Base-by-base conservation (phyloP, 768 basidiomycete species). In the Neoboletus brunneissimus region DNA sequence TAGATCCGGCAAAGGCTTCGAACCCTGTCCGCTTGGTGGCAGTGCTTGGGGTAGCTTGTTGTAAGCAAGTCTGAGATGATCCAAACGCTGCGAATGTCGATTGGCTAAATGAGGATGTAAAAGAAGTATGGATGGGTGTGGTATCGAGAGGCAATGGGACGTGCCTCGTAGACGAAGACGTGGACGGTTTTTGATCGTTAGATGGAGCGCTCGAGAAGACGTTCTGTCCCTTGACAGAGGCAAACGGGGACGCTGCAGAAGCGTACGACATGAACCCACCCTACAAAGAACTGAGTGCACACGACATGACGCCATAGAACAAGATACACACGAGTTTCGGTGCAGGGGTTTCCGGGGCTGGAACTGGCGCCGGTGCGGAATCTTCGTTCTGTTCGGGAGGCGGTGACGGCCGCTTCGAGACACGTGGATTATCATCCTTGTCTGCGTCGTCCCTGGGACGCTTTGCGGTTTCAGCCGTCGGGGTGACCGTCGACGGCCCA, bases 261-360 rank as follows among this genome's bases (percentile, higher is more conserved):
- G 89, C 89, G 63, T 90, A 92, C 2, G 88, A 86, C 81, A 86
- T 85, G 70, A 92, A 92, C 25, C 89, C 89, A 51, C 81, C 75
- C 87, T 88, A 49, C 35, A 44, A 50, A 45, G 41, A 40, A 43
- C 15, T 56, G 31, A 66, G 55, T 38, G 22, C 9, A 60, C 48
- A 48, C 53, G 48, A 58, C 47, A 59, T 52, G 55, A 55, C 42
- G 31, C 42, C 37, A 56, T 40, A 53, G 23, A n/a, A 46, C 35
- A 38, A 5, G 22, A 29, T 23, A 76, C 81, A 56, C 61, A 85
- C 86, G 54, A 77, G 63, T 72, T 84, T 80, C 22, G 78, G 69
- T 52, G 74, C 61, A 5, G 76, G 72, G 0, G 74, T 41, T 66
- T 66, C 53, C 27, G 62, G 52, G 5, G 18, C 35, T 29, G 54